Percentiles rank a stretch among this genome's conserved stretches.
Conservation (phyloP, 2,329 filamentous ascomycete species). For the Berkeleyomyces basicola region DNA sequence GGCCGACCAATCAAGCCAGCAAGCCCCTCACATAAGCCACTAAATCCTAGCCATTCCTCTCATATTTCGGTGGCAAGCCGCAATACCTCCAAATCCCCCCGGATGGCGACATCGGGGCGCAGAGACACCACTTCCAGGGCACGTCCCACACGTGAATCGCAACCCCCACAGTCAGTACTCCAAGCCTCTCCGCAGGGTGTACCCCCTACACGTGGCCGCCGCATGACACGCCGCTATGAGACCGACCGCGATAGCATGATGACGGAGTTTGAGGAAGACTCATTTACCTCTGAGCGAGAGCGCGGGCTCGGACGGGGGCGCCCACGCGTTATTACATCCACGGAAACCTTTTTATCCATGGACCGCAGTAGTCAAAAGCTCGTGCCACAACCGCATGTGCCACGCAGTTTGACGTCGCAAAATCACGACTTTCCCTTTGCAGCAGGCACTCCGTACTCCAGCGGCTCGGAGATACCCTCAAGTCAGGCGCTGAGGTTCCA, state of each 20-base stretch:
- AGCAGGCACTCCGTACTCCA: neutral
- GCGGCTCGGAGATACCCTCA: neutral
- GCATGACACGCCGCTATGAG: conserved; percentile 8
- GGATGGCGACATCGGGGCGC: neutral
- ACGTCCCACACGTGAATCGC: neutral
- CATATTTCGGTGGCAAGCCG: neutral
- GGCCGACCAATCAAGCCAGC: neutral
- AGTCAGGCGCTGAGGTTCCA: neutral
- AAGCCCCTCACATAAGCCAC: neutral
- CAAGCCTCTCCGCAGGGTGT: neutral
- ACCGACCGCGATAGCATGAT: conserved; percentile 27
- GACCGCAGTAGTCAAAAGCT: conserved; percentile 18
- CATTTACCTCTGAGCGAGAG: conserved; percentile 18
- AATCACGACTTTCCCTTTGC: neutral
- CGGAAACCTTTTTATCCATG: conserved; percentile 35
- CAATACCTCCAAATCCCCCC: neutral
- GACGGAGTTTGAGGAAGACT: conserved; percentile 37
- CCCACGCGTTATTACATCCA: conserved; percentile 29
- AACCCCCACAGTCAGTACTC: neutral
- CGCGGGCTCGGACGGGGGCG: conserved; percentile 10
- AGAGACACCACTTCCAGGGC: neutral
- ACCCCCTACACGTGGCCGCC: neutral
- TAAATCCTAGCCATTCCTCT: neutral
- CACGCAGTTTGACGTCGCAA: neutral
- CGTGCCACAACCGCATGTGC: neutral